Evolutionary conservation across 345 rosid species (phyloP), one percentile per base, ranked within the genome.

Genomic region (Raphanus raphanistrum): DNA sequence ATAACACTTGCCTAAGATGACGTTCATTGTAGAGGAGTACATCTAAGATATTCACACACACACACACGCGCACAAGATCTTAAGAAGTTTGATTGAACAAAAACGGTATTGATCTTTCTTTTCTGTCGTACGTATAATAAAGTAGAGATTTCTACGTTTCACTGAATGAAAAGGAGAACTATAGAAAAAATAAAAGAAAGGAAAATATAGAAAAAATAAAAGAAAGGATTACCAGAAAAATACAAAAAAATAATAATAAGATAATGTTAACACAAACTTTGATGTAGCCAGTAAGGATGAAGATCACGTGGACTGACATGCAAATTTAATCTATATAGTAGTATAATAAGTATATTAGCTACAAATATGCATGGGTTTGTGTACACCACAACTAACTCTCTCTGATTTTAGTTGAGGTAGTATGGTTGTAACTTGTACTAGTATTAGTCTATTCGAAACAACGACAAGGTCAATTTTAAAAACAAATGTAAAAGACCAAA

Each of bases 221-320:
- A 63, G 10, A 63, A 52, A 63, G 17, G 33, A n/a, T 50, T 50
- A 50, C 33, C 0, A 15, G 16, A 57, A 28, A 52, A 77, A 70
- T 10, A 35, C 2, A 43, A 50, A 3, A 32, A 61, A 17, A 43
- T 33, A 35, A 10, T 28, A 70, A 55, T 70, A 76, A 77, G 48
- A 63, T 63, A 77, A 55, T 63, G 71, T 38, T 6, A 29, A 57
- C 81, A 77, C 81, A 72, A 64, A 77, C 72, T 77, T 77, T 71
- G 72, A 77, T 77, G 81, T 25, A 29, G 13, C 31, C 48, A 67
- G 16, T 68, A 59, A 64, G 4, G 28, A 66, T 45, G 15, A 55
- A 27, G 50, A 60, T 78, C 77, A 78, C 77, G 81, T 78, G 81
- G 73, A 35, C 81, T 72, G 81, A 72, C 77, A 78, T 78, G 68